phyloP scores from a whole-genome alignment of 169 alveolate species.

The Plasmodium knowlesi region DNA sequence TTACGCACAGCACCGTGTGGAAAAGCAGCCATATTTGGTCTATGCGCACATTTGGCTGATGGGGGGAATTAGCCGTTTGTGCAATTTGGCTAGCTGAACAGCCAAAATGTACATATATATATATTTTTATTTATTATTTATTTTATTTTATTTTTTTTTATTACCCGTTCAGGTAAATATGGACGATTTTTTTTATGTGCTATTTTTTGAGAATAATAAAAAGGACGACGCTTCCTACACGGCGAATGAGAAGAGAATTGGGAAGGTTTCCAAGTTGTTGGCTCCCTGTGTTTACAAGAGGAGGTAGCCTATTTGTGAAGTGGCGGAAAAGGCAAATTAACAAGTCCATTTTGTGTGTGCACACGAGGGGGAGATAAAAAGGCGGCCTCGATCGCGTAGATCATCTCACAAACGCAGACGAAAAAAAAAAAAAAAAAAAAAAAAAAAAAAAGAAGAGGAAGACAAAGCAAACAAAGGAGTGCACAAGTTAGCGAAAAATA shows the following conservation, averaged over 20 bases:
- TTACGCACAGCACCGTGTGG: background rate
- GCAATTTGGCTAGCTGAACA: background rate
- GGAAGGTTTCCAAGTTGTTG: conserved; percentile 26
- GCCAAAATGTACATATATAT: background rate
- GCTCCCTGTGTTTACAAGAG: conserved; percentile 65
- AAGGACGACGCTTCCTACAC: background rate
- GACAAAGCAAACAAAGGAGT: background rate
- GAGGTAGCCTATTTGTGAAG: conserved; percentile 4
- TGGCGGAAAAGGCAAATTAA: background rate
- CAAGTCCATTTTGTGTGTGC: background rate
- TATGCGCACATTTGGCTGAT: background rate
- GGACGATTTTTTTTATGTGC: conserved; percentile 45
- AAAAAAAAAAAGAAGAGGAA: background rate
- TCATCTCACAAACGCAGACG: background rate
- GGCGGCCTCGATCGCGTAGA: background rate
- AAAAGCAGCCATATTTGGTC: background rate
- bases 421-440: background rate
- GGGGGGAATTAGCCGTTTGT: background rate
- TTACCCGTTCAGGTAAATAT: conserved; percentile 36
- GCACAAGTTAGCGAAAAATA: background rate
- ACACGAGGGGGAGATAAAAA: background rate
- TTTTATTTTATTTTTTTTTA: background rate
- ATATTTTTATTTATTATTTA: background rate
- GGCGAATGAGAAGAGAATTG: conserved; percentile 20
- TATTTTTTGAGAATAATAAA: conserved; percentile 57